Base-by-base conservation (phyloP, 2,329 filamentous ascomycete species). In the Aspergillus sp. region DNA sequence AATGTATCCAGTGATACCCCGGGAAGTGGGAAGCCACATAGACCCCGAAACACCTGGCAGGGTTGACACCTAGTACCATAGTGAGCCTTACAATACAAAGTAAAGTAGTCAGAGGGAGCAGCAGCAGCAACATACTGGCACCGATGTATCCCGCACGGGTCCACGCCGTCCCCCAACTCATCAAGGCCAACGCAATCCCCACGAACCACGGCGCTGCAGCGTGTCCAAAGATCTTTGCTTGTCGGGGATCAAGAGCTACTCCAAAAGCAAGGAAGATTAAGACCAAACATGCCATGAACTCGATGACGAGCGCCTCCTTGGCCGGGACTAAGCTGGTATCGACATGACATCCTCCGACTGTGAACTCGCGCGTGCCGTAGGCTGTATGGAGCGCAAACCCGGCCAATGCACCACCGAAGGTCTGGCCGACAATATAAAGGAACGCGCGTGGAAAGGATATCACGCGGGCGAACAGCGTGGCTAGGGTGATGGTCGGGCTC, bases 171-270 rank as follows among this genome's bases (percentile, higher is more conserved):
- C 64, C 58, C 49, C 70, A 69, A 0, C 60, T 57, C 3, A 67
- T 51, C 4, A 71, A 44, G 0, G 67, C 71, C 7, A 73, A 49
- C 0, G 60, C 59, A 9, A 71, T 47, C 5, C 74, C 71, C 10
- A 78, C 73, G 7, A 79, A 60, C 29, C 76, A 64, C 0, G 76
- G 75, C 0, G 70, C 69, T 1, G 76, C 58, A 1, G 73, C 69
- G 4, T 72, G 74, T 0, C 75, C 76, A 52, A 75, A 77, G 3
- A 75, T 57, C 12, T 68, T 60, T 1, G 66, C 66, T 53, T 79
- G 75, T 3, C 75, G 62, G 2, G 77, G 77, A 56, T 79, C 76
- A 4, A 79, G 62, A 10, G 74, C 76, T 7, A 76, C 71, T 1
- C 76, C 74, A 50, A 77, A 78, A 0, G 73, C 67, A 19, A 78